A percentile compares a stretch with the other conserved stretches of the same genome.
phyloP scores from a whole-genome alignment of 768 basidiomycete genomes.

The Thelephora aurantiotincta region DNA sequence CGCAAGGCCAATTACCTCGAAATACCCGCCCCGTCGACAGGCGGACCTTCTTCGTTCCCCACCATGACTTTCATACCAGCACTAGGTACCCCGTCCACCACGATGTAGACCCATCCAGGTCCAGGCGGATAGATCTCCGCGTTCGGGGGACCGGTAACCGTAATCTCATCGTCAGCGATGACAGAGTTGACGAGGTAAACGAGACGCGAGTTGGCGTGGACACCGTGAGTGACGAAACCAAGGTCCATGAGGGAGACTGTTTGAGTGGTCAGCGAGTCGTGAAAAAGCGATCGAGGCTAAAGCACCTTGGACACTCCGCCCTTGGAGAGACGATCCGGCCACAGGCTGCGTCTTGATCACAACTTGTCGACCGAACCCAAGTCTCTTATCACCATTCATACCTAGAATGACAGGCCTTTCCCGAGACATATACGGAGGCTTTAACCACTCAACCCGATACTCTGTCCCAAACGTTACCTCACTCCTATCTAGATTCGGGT shows the following conservation, averaged over 20 bases:
- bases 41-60: conserved; percentile 49
- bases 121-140: conserved; percentile 64
- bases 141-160: conserved; percentile 50
- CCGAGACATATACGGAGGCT: conserved; percentile 64
- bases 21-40: conserved; percentile 38
- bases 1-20: conserved; percentile 33
- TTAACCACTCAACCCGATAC: conserved; percentile 79
- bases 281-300: background rate
- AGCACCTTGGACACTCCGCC: conserved; percentile 36
- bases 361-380: conserved; percentile 33
- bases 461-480: conserved; percentile 67
- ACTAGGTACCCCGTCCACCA: conserved; percentile 55
- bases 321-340: conserved; percentile 16
- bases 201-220: conserved; percentile 63
- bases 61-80: conserved; percentile 49
- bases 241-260: conserved; percentile 69
- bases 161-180: conserved; percentile 32
- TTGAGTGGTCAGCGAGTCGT: background rate
- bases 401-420: conserved; percentile 37
- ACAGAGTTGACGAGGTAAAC: conserved; percentile 42
- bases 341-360: conserved; percentile 30
- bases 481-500: conserved; percentile 71
- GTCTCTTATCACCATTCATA: conserved; percentile 9
- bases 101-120: conserved; percentile 62
- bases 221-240: conserved; percentile 68